These are phyloP conservation scores for Penicillium pulvis DNA, from an alignment of 495 filamentous ascomycete genomes.

Conservation along the genomic window DNA sequence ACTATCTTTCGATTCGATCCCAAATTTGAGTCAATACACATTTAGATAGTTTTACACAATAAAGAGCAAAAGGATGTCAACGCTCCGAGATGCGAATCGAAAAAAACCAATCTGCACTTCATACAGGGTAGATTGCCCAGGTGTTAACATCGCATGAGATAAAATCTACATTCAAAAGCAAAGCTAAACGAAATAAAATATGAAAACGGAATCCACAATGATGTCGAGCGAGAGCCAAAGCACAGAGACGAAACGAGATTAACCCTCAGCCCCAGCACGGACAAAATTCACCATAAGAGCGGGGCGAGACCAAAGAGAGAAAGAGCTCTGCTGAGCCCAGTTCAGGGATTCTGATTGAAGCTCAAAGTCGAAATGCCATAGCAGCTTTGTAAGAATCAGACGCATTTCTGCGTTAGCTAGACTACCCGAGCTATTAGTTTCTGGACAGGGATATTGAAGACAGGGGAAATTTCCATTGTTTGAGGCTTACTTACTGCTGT, in stretches of 20 bases:
- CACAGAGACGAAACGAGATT: not conserved
- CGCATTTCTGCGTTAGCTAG: conserved; percentile 58
- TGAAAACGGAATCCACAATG: not conserved
- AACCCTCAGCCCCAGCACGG: not conserved
- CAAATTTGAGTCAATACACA: no score
- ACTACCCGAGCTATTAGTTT: conserved; percentile 12
- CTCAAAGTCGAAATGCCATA: conserved; percentile 56
- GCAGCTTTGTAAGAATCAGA: conserved; percentile 49
- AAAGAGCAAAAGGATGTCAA: not conserved
- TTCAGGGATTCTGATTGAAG: conserved; percentile 19
- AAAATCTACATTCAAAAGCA: not conserved
- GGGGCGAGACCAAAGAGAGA: conserved; percentile 6
- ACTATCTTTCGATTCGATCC: no score
- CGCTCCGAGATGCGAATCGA: not conserved
- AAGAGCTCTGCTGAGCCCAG: not conserved
- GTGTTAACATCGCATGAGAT: no score
- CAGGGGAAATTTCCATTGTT: not conserved
- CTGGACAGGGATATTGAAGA: not conserved
- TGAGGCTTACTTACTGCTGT: conserved; percentile 28
- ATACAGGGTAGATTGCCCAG: no score
- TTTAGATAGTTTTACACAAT: no score
- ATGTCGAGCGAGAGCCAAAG: not conserved
- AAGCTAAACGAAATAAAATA: not conserved
- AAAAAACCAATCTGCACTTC: not conserved
- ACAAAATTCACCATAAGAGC: not conserved